These are phyloP conservation scores for Annulohypoxylon bovei DNA, from an alignment of 495 filamentous ascomycete species.

Conservation along the genomic window DNA sequence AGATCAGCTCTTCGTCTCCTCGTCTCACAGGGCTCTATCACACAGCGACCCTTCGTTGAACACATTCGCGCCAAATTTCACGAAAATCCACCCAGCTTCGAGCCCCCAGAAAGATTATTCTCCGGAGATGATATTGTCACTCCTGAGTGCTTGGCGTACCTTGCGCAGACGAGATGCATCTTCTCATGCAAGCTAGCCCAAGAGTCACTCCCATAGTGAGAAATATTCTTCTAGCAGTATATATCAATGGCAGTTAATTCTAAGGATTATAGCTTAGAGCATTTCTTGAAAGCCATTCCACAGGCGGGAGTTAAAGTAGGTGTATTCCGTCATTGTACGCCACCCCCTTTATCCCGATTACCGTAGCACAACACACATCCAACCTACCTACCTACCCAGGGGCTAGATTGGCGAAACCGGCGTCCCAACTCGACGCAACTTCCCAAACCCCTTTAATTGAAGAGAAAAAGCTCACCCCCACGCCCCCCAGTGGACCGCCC, in stretches of 20 bases:
- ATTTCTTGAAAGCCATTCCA: conserved; percentile 27
- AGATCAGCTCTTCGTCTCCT: conserved; percentile 40
- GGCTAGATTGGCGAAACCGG: not conserved
- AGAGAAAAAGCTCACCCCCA: not conserved
- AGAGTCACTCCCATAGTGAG: conserved; percentile 40
- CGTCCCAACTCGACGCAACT: not conserved
- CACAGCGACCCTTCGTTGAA: conserved; percentile 38
- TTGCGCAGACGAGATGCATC: conserved; percentile 38
- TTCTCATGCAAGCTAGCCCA: conserved; percentile 39
- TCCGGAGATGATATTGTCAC: conserved; percentile 15
- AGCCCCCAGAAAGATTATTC: conserved; percentile 21
- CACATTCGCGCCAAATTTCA: conserved; percentile 29
- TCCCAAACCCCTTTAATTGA: not conserved
- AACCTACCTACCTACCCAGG: too few relatives aligned
- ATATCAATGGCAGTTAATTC: not conserved
- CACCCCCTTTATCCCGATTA: not conserved
- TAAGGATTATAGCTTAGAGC: conserved; percentile 22
- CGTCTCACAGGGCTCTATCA: conserved; percentile 32
- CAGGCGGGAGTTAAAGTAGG: conserved; percentile 7
- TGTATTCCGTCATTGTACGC: not conserved
- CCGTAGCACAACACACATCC: not conserved
- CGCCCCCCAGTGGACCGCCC: conserved; percentile 51
- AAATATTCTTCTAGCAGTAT: not conserved
- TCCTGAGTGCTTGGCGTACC: conserved; percentile 19
- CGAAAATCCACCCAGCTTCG: conserved; percentile 17